Conservation (phyloP, 495 filamentous ascomycete species). For the Astrothelium macrocarpum region DNA sequence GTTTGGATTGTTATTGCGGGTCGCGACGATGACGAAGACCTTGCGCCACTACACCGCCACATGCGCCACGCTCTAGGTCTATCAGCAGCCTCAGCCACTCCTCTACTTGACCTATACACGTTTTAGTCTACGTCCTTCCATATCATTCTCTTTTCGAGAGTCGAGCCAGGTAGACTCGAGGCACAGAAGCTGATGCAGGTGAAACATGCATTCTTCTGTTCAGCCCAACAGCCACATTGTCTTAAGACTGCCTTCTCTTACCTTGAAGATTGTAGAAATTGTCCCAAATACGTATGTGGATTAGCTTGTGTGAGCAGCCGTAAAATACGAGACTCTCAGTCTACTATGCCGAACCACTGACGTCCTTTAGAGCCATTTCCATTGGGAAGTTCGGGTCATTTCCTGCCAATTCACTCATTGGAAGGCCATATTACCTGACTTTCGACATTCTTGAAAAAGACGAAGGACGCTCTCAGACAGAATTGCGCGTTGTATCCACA, state of each 20-base stretch:
- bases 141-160: no score
- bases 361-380: slow-evolving; percentile 56
- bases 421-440: slow-evolving; percentile 80
- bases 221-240: slow-evolving; percentile 54
- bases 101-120: no score
- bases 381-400: slow-evolving; percentile 88
- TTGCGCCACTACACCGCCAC: slow-evolving; percentile 3
- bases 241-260: slow-evolving; percentile 58
- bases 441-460: slow-evolving; percentile 72
- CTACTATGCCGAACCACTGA: slow-evolving; percentile 16
- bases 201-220: slow-evolving; percentile 36
- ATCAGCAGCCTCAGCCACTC: no score
- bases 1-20: not conserved
- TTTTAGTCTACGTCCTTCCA: no score
- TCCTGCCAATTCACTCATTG: slow-evolving; percentile 72
- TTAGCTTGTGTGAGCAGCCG: slow-evolving; percentile 25
- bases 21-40: not conserved
- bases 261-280: slow-evolving; percentile 53
- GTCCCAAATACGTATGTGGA: slow-evolving; percentile 65
- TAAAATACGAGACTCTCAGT: slow-evolving; percentile 16
- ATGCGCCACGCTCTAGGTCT: not conserved
- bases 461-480: slow-evolving; percentile 44
- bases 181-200: not conserved
- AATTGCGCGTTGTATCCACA: slow-evolving; percentile 69
- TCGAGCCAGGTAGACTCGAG: not conserved